phyloP scores from a whole-genome alignment of 1,284 basidiomycete species.

The Bjerkandera adusta region DNA sequence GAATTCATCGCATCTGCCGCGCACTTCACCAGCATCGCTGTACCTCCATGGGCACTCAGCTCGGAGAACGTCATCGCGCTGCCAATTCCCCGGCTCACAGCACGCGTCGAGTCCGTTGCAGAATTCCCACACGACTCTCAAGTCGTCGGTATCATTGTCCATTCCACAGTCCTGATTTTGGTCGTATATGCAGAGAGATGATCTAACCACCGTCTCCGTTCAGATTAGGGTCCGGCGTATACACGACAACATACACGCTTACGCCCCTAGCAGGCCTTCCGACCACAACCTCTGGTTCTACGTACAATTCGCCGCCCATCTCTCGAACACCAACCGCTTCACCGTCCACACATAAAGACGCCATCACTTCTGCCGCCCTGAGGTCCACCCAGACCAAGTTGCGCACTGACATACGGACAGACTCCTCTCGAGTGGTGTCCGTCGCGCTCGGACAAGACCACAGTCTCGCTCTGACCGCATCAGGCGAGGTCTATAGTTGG shows the following conservation, averaged over 20 bases:
- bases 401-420: background rate
- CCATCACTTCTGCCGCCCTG: background rate
- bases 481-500: conserved; percentile 88
- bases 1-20: conserved; percentile 42
- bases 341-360: background rate
- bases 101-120: no score
- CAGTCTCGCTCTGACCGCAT: conserved; percentile 79
- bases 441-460: conserved; percentile 94
- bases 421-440: background rate
- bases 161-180: no score
- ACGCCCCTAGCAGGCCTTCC: conserved; percentile 3
- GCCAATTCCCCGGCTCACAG: no score
- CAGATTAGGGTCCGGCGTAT: conserved; percentile 1
- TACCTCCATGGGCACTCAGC: no score
- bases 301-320: background rate
- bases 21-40: no score
- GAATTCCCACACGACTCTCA: no score
- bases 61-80: no score
- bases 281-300: conserved; percentile 1
- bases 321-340: background rate
- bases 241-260: conserved; percentile 5
- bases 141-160: no score
- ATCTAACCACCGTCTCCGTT: no score
- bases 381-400: background rate
- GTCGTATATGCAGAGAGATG: no score